A percentile compares a stretch with the other conserved stretches of the same genome.
These are phyloP conservation scores for Candida maesae DNA, from an alignment of 805 yeast genomes.

Conservation along the genomic window DNA sequence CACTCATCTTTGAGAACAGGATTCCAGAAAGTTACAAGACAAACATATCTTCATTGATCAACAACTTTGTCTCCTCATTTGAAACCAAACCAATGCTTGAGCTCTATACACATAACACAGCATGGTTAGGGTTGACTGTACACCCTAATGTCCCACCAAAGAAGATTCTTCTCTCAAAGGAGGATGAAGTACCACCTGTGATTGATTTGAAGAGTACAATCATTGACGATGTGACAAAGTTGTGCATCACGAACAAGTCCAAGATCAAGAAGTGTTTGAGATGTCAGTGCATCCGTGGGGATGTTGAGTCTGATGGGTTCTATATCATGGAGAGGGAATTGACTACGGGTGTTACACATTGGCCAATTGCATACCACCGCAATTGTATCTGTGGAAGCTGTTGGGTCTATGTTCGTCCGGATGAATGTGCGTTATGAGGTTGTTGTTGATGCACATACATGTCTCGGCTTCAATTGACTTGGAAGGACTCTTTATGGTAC, in stretches of 20 bases:
- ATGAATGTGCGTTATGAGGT: conserved; percentile 6
- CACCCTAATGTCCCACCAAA: conserved; percentile 25
- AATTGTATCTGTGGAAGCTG: conserved; percentile 77
- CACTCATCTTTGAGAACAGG: conserved; percentile 24
- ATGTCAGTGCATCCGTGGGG: conserved; percentile 47
- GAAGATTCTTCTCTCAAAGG: conserved; percentile 33
- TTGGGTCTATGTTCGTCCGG: conserved; percentile 48
- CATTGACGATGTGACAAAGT: conserved; percentile 32
- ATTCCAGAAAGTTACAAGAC: conserved; percentile 26
- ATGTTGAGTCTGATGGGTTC: conserved; percentile 29
- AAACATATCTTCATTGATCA: conserved; percentile 1
- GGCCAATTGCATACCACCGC: conserved; percentile 69
- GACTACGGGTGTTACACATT: conserved; percentile 29
- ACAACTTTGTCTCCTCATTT: conserved; percentile 3
- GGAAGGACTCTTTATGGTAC: too few relatives aligned
- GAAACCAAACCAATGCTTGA: conserved; percentile 1
- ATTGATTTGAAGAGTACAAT: conserved; percentile 29
- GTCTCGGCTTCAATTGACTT: too few relatives aligned
- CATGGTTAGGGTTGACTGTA: conserved; percentile 52
- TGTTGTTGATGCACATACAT: too few relatives aligned
- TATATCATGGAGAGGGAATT: conserved; percentile 14
- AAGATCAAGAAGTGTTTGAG: conserved; percentile 45
- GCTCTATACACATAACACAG: conserved; percentile 48
- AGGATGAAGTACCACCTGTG: conserved; percentile 31
- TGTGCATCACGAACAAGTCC: conserved; percentile 20